phyloP scores from a whole-genome alignment of 306 rosid species.

The Sindora glabra region DNA sequence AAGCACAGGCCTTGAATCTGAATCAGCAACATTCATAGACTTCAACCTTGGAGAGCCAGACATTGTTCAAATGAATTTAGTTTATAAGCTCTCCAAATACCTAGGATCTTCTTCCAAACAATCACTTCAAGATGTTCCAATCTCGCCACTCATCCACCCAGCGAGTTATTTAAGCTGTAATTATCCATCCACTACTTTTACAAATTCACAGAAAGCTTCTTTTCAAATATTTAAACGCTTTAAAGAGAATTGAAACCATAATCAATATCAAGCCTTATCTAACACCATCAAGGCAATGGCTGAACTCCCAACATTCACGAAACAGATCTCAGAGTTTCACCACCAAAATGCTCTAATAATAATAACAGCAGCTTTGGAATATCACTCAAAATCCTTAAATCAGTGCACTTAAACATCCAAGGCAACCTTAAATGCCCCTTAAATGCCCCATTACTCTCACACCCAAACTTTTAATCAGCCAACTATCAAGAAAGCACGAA shows the following conservation, averaged over 20 bases:
- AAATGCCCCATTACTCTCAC: no score
- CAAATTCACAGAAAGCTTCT: slow-evolving; percentile 17
- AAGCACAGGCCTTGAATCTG: slow-evolving; percentile 63
- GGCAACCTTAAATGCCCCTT: slow-evolving; percentile 15
- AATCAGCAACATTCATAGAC: slow-evolving; percentile 77
- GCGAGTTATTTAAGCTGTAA: slow-evolving; percentile 12
- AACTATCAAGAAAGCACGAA: slow-evolving; percentile 17
- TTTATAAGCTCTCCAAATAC: no score
- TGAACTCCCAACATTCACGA: slow-evolving; percentile 16
- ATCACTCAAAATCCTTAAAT: slow-evolving; percentile 17
- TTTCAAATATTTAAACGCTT: slow-evolving; percentile 18
- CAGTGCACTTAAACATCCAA: slow-evolving; percentile 1
- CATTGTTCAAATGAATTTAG: no score
- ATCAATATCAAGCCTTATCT: slow-evolving; percentile 1
- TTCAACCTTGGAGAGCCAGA: slow-evolving; percentile 75
- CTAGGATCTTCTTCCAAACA: slow-evolving; percentile 10
- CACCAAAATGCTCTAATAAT: slow-evolving; percentile 15
- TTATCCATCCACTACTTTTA: slow-evolving; percentile 17
- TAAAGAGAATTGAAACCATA: slow-evolving; percentile 5
- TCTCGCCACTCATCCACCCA: slow-evolving; percentile 11
- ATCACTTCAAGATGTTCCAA: slow-evolving; percentile 3
- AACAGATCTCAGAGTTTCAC: slow-evolving; percentile 49
- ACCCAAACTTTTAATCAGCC: slow-evolving; percentile 22
- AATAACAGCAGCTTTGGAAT: neutral
- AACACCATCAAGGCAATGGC: slow-evolving; percentile 22